A percentile compares a stretch with the other conserved stretches of the same genome.
phyloP scores from a whole-genome alignment of 257 asterid species.

The Solanum peruvianum region DNA sequence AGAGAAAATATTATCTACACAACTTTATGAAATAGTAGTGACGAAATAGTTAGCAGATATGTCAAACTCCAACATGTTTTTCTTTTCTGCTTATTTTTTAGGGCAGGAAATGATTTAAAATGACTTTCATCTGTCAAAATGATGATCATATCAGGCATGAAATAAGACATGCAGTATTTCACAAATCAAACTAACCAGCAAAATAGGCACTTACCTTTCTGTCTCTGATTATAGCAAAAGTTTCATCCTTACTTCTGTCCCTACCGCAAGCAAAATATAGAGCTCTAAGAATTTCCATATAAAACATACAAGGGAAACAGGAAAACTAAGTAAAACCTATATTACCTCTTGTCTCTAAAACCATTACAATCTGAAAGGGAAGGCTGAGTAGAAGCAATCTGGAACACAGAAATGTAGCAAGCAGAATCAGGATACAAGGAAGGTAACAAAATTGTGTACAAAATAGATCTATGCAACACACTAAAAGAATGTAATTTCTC shows the following conservation, averaged over 20 bases:
- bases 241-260: conserved; percentile 53
- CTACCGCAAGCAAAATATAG: conserved; percentile 14
- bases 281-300: conserved; percentile 1
- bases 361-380: conserved; percentile 42
- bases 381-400: conserved; percentile 34
- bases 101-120: not conserved
- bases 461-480: not conserved
- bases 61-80: not conserved
- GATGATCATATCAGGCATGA: not conserved
- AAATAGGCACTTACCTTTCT: conserved; percentile 44
- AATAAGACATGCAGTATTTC: not conserved
- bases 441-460: not conserved
- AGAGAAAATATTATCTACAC: not conserved
- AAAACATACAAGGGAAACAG: not conserved
- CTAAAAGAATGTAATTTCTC: not conserved
- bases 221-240: conserved; percentile 40
- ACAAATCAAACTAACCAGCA: not conserved
- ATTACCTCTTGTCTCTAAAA: conserved; percentile 50
- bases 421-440: not conserved
- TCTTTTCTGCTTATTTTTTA: not conserved
- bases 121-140: not conserved
- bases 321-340: not conserved
- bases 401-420: not conserved
- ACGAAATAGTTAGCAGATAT: not conserved
- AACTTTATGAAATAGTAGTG: not conserved